Evolutionary conservation across 495 filamentous ascomycete species (phyloP), one percentile per base, ranked within the genome.

Genomic region (Penicillium egyptiacum): DNA sequence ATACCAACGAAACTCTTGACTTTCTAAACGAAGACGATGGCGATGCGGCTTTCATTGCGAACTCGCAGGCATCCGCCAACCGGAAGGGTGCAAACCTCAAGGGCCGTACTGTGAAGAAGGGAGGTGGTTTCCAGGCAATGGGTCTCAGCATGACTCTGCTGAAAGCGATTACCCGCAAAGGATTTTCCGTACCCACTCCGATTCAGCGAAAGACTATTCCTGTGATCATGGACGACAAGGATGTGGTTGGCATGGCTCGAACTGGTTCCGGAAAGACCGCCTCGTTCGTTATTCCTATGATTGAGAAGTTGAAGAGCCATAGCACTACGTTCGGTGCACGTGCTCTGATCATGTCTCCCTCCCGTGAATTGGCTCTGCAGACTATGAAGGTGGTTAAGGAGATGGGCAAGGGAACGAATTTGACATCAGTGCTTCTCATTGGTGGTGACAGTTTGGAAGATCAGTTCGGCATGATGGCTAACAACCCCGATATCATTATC

Each of bases 121-220:
- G 91, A 42, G 92, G 93, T 65, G 94, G 93, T 41, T 99, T 97
- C 69, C 94, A 98, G 72, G 87, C 88, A 40, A 96, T 98, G 93
- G 95, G 90, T 79, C 78, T 99, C 35, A 94, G 88, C 75, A 70
- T 82, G 28, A 84, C 86, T 45, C 78, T 99, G 14, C 76, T 98
- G 28, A 91, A 92, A 65, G 90, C 95, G 5, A 97, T 99, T 48
- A 82, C 88, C 16, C 83, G 88, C 58, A 98, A 97, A 73, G 94
- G 94, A 26, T 99, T 96, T 73, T 89, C 87, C 1, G 89, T 98
- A 3, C 94, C 94, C 0, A 99, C 94, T 5, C 94, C 94, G 0
- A 98, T 99, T 70, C 94, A 99, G 78, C 82, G 94, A 35, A 97
- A 97, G 76, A 89, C 94, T 9, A 94, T 99, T 44, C 94, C 94